Evolutionary conservation across 1,284 basidiomycete species (phyloP).

Genomic region (Sporisorium sorghi): DNA sequence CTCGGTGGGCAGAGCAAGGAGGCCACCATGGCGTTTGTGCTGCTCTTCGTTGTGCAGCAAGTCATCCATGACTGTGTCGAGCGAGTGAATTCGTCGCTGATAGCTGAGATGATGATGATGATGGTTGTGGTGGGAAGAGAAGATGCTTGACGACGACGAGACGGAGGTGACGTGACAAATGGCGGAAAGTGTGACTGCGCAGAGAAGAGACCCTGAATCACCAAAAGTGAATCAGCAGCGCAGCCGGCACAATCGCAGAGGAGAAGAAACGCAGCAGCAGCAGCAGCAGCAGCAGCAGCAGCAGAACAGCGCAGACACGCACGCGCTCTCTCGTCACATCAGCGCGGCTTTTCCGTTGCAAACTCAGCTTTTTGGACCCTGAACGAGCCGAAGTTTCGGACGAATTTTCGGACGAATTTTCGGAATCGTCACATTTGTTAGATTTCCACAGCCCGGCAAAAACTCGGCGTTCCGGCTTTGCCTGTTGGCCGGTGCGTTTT

Average conservation of each 20-base stretch:
- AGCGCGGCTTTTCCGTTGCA: too few species aligned
- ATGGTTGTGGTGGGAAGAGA: neutral
- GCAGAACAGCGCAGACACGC: neutral
- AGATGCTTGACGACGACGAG: neutral
- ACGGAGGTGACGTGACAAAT: neutral
- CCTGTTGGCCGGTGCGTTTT: neutral
- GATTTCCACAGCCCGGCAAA: too few species aligned
- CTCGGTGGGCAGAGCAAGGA: slow-evolving; percentile 41
- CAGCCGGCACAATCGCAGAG: neutral
- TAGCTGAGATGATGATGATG: neutral
- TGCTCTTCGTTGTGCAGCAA: neutral
- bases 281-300: too few species aligned
- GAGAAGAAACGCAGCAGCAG: too few species aligned
- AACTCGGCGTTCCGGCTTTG: slow-evolving; percentile 1
- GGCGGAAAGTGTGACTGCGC: slow-evolving; percentile 2
- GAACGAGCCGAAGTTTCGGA: too few species aligned
- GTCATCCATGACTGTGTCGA: neutral
- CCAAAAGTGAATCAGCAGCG: too few species aligned
- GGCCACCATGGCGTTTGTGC: slow-evolving; percentile 6
- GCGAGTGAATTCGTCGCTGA: neutral
- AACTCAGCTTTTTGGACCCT: slow-evolving; percentile 14
- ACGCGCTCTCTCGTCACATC: too few species aligned
- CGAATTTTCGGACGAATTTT: slow-evolving; percentile 12
- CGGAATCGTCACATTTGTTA: too few species aligned
- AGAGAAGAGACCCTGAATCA: neutral